Percentiles rank a stretch among this genome's conserved stretches.
Evolutionary conservation across 2,329 filamentous ascomycete species (phyloP).

Genomic region (Geosmithia flava): DNA sequence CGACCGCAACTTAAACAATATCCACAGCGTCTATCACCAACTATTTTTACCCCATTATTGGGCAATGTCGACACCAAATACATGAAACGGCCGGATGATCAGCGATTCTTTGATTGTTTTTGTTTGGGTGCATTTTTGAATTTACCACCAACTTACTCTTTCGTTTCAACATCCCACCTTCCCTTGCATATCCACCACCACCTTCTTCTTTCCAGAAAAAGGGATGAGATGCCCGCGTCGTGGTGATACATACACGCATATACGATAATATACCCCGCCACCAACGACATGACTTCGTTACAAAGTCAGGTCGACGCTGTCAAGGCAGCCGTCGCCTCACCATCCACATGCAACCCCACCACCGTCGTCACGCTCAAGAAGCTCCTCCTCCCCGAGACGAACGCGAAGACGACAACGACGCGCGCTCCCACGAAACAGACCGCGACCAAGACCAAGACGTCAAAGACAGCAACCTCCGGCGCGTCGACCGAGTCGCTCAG

Average conservation of each 20-base stretch:
- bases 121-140: background rate
- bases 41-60: background rate
- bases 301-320: conserved; percentile 33
- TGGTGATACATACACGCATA: background rate
- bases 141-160: background rate
- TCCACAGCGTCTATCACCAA: background rate
- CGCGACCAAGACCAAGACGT: conserved; percentile 14
- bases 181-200: background rate
- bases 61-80: background rate
- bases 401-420: background rate
- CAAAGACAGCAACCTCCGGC: conserved; percentile 7
- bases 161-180: background rate
- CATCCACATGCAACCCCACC: conserved; percentile 38
- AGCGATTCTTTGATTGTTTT: background rate
- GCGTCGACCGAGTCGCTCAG: conserved; percentile 10
- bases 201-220: background rate
- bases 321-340: conserved; percentile 39
- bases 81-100: background rate
- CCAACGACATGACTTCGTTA: conserved; percentile 26
- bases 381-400: conserved; percentile 23
- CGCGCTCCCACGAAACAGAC: conserved; percentile 10
- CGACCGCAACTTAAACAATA: background rate
- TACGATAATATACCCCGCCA: conserved; percentile 6
- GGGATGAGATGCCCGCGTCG: background rate
- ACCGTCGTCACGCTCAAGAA: conserved; percentile 35